Base-by-base conservation (phyloP, 2,329 filamentous ascomycete species). In the Cytospora leucostoma region DNA sequence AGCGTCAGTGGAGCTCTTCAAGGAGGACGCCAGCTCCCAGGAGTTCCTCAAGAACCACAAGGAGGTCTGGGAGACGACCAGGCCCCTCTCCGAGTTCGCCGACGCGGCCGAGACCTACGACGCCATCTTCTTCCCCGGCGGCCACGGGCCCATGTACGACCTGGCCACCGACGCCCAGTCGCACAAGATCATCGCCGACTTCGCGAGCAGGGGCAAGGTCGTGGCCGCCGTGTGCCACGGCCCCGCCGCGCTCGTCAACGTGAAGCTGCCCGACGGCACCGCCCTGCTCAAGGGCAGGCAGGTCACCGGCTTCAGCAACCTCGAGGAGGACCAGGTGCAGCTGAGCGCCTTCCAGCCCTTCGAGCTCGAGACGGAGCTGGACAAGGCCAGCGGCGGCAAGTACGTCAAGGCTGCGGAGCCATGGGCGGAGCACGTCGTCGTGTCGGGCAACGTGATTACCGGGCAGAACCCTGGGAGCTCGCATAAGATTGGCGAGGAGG, bases 181-280 rank as follows among this genome's bases (percentile, higher is more conserved):
- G 33, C 82, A 86, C 67, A 76, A 81, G 66, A 75, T 91, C 40
- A 85, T 88, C 70, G 76, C 79, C 65, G 85, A 89, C 72, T 90
- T 91, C 72, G 83, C 80, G 70, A 76, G 78, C 47, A 79, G 81
- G 3, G 83, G 81, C 66, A 90, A 90, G 79, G 78, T 86, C 61
- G 82, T 91, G 15, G 78, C 84, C 0, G 85, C 88, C 4, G 87
- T 91, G 53, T 91, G 88, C 78, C 88, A 91, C 75, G 88, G 87
- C 7, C 86, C 88, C 2, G 84, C 83, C 4, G 88, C 82, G 13
- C 78, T 91, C 17, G 78, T 82, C 56, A 81, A 87, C 68, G 87
- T 84, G 40, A 83, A 80, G 69, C 70, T 80, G 21, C 67, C 75
- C 6, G 76, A 81, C 65, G 86, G 85, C 38, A 76, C 78, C 66